Base-by-base conservation (phyloP, 1,139 yeast species). In the Scheffersomyces titani region DNA sequence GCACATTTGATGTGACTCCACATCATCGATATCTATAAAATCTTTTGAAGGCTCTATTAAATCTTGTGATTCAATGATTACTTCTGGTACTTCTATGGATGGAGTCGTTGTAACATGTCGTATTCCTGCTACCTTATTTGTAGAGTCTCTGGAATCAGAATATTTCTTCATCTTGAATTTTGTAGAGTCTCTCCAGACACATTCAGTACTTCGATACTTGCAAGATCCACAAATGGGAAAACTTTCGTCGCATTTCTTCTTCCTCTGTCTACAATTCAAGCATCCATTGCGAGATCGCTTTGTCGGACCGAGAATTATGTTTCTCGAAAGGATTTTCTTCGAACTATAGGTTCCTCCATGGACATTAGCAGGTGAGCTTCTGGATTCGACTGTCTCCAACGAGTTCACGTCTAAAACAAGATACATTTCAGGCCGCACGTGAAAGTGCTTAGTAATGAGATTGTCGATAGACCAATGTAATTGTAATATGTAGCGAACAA, bases 161-260 rank as follows among this genome's bases (percentile, higher is more conserved):
- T 52, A 49, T 20, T 46, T 50, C 47, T 54, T 51, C 49, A 54
- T 47, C 48, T 47, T 51, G 18, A 44, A 36, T 19, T 46, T 48
- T 30, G 40, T 22, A 7, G 47, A 49, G 36, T 44, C 46, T 40
- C 51, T 40, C 20, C 52, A 50, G 45, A 50, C 55, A 50, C 67
- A 64, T 16, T 21, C 30, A 9, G 49, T 55, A 4, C 48, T 56
- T 13, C 61, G 51, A 2, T 46, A 16, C 24, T 52, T 46, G 49
- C 68, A 64, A 5, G 54, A 53, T 7, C 54, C 51, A 50, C 68
- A 64, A 11, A 40, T 49, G 5, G 68, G 68, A 21, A 53, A 57
- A 11, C 22, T 48, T 47, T 64, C 68, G 47, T 64, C 68, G 49
- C 68, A 64, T 46, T 63, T 63, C 50, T 54, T 54, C 57, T 48